phyloP scores from a whole-genome alignment of 2,329 filamentous ascomycete genomes.

The Pseudogymnoascus destructans region DNA sequence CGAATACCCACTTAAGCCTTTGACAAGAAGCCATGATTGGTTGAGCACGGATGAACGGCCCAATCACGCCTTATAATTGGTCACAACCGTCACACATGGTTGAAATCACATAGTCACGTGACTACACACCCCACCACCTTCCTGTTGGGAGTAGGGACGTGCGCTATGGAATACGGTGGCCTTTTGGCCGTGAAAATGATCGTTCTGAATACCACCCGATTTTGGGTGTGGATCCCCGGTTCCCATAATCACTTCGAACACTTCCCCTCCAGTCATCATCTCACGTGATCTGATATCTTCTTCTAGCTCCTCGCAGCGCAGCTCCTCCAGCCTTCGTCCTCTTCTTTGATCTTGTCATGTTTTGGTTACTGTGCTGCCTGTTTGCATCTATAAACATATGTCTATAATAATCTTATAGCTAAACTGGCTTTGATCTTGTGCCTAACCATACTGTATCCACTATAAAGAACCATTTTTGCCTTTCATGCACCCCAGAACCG shows the following conservation, averaged over 20 bases:
- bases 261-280: too few species aligned
- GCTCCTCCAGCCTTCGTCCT: neutral
- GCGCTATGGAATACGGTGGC: too few species aligned
- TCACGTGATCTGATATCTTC: constrained; percentile 3
- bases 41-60: constrained; percentile 5
- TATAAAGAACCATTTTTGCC: constrained; percentile 5
- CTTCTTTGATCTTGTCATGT: neutral
- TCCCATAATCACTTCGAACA: too few species aligned
- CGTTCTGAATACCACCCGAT: too few species aligned
- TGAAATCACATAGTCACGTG: neutral
- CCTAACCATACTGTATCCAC: neutral
- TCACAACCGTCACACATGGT: neutral
- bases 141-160: too few species aligned
- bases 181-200: too few species aligned
- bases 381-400: constrained; percentile 5
- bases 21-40: neutral
- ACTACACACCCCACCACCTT: neutral
- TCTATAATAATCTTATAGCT: constrained; percentile 4
- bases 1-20: neutral
- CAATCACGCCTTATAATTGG: neutral
- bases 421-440: neutral
- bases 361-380: neutral
- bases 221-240: too few species aligned
- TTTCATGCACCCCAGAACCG: neutral
- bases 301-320: neutral